Evolutionary conservation across 352 stramenopile genomes (phyloP), one percentile per base, ranked within the genome.

Genomic region (Pythium brachiatum): DNA sequence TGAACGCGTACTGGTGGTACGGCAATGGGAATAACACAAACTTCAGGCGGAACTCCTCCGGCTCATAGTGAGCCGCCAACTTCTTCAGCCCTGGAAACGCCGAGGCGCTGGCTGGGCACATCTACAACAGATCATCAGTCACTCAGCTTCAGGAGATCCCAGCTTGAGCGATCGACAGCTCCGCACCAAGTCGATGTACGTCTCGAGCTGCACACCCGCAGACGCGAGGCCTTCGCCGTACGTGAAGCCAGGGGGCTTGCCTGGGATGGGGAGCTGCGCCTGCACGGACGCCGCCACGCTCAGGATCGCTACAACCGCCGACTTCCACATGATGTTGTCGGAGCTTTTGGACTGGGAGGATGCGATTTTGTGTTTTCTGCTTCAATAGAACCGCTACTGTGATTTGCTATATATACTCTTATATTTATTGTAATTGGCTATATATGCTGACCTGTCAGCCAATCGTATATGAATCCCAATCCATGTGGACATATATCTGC

Each of bases 1-100:
- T 66, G 61, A 92, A 94, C 26, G 80, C 81, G 48, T 92, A 71
- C 57, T 90, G 81, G 62, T 94, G 83, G 68, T 90, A 92, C 34
- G 85, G 85, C 69, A 92, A 34, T 12, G 83, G 81, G 59, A 94
- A 92, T 23, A 92, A 60, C 59, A 92, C 81, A 46, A 94, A 88
- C 15, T 66, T 78, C 34, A 94, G 43, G 15, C 85, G 81, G 44
- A 94, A 69, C 39, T 94, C 74, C 9, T 83, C 58, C 1, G 72
- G 53, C 25, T 71, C 63, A 58, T 92, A 94, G 55, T 87, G 57
- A 13, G 76, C 62, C 11, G 59, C 69, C 38, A 94, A 60, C 57
- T 83, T 76, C 65, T 88, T 85, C 13, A 94, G 52, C 0, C 78
- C 84, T 18, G 74, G 74, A 47, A 89, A 94, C 15, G 84, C 84